These are phyloP conservation scores for Marchantia paleacea DNA, from an alignment of 225 moss, liverwort and hornwort genomes.

Conservation along the genomic window DNA sequence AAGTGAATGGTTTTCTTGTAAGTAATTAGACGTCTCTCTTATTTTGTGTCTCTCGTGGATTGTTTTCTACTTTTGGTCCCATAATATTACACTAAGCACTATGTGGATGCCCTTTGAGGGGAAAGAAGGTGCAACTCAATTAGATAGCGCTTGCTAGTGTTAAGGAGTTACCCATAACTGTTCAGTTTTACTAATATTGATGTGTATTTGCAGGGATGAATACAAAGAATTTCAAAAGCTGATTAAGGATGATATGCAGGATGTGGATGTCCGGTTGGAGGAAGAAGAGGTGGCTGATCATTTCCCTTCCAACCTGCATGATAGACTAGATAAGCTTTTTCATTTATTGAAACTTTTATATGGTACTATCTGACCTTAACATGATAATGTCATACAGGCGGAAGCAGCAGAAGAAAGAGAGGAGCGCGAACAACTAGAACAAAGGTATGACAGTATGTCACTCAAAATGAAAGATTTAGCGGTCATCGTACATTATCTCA, in stretches of 20 bases:
- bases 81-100: neutral
- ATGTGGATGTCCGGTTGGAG: slow-evolving; percentile 71
- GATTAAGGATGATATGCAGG: slow-evolving; percentile 73
- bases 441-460: slow-evolving; percentile 27
- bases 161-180: neutral
- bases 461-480: neutral
- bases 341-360: neutral
- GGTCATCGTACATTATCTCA: neutral
- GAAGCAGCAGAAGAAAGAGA: slow-evolving; percentile 59
- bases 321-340: neutral
- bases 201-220: slow-evolving; percentile 56
- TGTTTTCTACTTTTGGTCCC: neutral
- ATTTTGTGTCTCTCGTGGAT: neutral
- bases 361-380: neutral
- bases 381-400: slow-evolving; percentile 24
- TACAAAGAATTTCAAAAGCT: slow-evolving; percentile 87
- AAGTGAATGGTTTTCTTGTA: slow-evolving; percentile 18
- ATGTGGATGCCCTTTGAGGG: neutral
- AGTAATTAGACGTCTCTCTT: no score
- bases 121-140: neutral
- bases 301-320: neutral
- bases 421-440: slow-evolving; percentile 41
- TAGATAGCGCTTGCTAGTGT: neutral
- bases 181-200: neutral
- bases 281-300: slow-evolving; percentile 63